These are phyloP conservation scores for Pseudocercospora ulei DNA, from an alignment of 2,329 filamentous ascomycete genomes.

Conservation along the genomic window DNA sequence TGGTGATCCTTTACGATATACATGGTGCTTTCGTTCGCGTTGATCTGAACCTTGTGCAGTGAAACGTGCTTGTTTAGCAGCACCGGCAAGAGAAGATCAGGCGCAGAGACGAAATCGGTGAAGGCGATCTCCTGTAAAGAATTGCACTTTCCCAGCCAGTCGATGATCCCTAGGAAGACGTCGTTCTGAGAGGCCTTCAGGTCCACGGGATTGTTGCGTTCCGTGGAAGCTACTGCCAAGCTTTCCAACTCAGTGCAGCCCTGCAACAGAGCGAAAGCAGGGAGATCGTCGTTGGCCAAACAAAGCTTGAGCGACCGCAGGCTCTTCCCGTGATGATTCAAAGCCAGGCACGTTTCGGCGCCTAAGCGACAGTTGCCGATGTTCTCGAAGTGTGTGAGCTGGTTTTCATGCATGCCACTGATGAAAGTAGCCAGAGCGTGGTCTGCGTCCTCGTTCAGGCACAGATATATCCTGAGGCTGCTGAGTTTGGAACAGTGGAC, in stretches of 20 bases:
- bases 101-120: constrained; percentile 44
- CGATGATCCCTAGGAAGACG: constrained; percentile 44
- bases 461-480: constrained; percentile 50
- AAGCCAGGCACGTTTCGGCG: constrained; percentile 45
- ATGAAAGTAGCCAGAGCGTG: constrained; percentile 20
- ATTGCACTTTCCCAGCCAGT: constrained; percentile 49
- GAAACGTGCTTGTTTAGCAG: constrained; percentile 41
- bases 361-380: constrained; percentile 49
- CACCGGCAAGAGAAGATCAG: constrained; percentile 46
- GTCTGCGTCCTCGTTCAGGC: constrained; percentile 44
- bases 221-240: constrained; percentile 43
- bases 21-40: constrained; percentile 33
- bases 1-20: constrained; percentile 44
- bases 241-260: constrained; percentile 44
- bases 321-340: constrained; percentile 47
- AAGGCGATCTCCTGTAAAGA: constrained; percentile 46
- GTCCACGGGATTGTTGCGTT: constrained; percentile 35
- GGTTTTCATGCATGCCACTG: constrained; percentile 45
- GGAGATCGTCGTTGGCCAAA: constrained; percentile 43
- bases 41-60: constrained; percentile 43
- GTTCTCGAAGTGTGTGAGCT: constrained; percentile 50
- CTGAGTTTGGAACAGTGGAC: constrained; percentile 53
- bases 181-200: constrained; percentile 47
- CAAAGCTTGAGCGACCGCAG: constrained; percentile 48
- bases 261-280: constrained; percentile 43